A percentile compares a stretch with the other conserved stretches of the same genome.
Evolutionary conservation across 1,284 basidiomycete genomes (phyloP).

Genomic region (Leccinum subrobustum): DNA sequence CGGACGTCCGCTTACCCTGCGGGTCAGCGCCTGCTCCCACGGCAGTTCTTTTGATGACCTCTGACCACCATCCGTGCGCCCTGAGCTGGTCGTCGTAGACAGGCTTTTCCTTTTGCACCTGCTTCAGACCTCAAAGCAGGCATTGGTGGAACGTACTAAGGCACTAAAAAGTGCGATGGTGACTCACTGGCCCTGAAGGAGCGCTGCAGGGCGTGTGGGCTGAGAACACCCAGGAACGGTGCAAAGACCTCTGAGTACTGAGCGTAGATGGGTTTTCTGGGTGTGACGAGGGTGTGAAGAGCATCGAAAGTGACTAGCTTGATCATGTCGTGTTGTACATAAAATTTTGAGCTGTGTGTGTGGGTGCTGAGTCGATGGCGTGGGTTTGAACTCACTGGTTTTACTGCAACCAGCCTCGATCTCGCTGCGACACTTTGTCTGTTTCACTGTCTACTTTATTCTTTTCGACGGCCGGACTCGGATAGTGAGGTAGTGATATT

Average conservation of each 20-base stretch:
- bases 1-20: constrained; percentile 37
- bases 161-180: not conserved
- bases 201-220: constrained; percentile 47
- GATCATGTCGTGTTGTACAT: constrained; percentile 12
- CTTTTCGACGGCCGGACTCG: constrained; percentile 13
- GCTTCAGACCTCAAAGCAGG: constrained; percentile 52
- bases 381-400: not conserved
- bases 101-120: constrained; percentile 58
- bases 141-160: constrained; percentile 1
- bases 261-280: constrained; percentile 60
- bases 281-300: constrained; percentile 65
- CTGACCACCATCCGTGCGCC: constrained; percentile 64
- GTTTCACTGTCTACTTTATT: not conserved
- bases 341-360: constrained; percentile 10
- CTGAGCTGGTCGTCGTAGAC: constrained; percentile 45
- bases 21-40: constrained; percentile 66
- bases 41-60: constrained; percentile 70
- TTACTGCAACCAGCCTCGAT: not conserved
- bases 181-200: constrained; percentile 66
- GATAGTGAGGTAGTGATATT: constrained; percentile 11
- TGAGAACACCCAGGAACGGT: constrained; percentile 59
- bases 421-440: constrained; percentile 12
- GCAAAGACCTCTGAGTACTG: constrained; percentile 69
- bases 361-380: not conserved
- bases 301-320: constrained; percentile 69